phyloP scores from a whole-genome alignment of 2,329 filamentous ascomycete genomes.

The Endoconidiophora polonica region DNA sequence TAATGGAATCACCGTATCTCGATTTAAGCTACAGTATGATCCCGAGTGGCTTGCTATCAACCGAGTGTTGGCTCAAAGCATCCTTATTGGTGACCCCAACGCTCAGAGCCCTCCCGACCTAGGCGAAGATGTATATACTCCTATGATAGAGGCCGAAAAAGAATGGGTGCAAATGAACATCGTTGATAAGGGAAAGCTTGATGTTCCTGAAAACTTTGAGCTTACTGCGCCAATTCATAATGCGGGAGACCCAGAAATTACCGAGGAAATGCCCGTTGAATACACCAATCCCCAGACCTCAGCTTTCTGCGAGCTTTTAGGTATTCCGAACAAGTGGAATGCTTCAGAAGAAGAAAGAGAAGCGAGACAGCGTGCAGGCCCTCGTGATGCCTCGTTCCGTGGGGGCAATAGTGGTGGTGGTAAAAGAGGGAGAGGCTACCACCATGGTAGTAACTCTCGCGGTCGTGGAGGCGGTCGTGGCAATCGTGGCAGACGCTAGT shows the following conservation, averaged over 20 bases:
- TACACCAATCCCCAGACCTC: slow-evolving; percentile 77
- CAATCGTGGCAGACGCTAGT: not conserved
- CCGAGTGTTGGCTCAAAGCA: slow-evolving; percentile 53
- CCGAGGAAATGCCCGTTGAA: slow-evolving; percentile 52
- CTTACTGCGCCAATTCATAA: slow-evolving; percentile 59
- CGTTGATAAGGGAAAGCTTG: slow-evolving; percentile 41
- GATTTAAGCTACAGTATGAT: slow-evolving; percentile 61
- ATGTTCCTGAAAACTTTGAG: slow-evolving; percentile 62
- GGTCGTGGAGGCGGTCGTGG: slow-evolving; percentile 15
- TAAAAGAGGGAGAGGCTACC: slow-evolving; percentile 22
- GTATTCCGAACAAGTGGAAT: slow-evolving; percentile 60
- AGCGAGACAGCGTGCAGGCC: slow-evolving; percentile 36
- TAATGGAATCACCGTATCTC: slow-evolving; percentile 28
- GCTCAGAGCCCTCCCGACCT: slow-evolving; percentile 39
- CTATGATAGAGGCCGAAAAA: slow-evolving; percentile 51
- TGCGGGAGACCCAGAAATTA: slow-evolving; percentile 36
- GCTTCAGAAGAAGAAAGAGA: slow-evolving; percentile 54
- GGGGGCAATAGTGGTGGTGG: slow-evolving; percentile 23
- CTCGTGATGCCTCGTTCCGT: slow-evolving; percentile 11
- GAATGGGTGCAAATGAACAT: slow-evolving; percentile 71
- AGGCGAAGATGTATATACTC: slow-evolving; percentile 51
- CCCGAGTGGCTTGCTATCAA: slow-evolving; percentile 92
- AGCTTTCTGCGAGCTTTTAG: slow-evolving; percentile 64
- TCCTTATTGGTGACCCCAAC: slow-evolving; percentile 44
- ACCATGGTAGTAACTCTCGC: slow-evolving; percentile 18